phyloP scores from a whole-genome alignment of 352 stramenopile species.

The Elongisporangium anandrum region DNA sequence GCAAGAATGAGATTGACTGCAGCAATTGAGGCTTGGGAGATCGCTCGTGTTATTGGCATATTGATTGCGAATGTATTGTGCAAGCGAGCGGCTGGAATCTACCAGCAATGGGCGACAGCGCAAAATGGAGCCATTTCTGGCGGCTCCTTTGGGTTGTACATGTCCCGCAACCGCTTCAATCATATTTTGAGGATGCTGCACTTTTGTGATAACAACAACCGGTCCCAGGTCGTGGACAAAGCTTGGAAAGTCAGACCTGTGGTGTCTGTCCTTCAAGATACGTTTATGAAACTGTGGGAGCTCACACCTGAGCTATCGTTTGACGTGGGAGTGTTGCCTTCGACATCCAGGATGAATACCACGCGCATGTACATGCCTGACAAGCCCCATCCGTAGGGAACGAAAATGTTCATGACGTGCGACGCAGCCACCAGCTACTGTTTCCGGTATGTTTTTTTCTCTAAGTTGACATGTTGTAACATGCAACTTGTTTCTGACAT shows the following conservation, averaged over 20 bases:
- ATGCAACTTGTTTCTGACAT: not conserved
- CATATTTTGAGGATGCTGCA: not conserved
- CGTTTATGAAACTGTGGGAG: not conserved
- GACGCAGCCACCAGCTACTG: not conserved
- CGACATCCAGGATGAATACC: not conserved
- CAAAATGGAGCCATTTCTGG: not conserved
- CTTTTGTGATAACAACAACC: not conserved
- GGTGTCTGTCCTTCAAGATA: not conserved
- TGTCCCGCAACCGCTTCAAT: not conserved
- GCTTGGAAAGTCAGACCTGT: constrained; percentile 1
- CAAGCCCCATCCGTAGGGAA: constrained; percentile 1
- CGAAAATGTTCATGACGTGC: constrained; percentile 1
- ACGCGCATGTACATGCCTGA: constrained; percentile 1
- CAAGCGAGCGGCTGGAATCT: not conserved
- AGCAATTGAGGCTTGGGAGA: not conserved
- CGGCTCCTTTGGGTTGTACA: not conserved
- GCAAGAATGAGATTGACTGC: too few relatives aligned
- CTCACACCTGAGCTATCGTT: not conserved
- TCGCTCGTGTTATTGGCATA: not conserved
- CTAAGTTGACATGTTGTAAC: not conserved
- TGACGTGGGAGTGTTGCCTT: not conserved
- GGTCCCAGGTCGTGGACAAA: not conserved
- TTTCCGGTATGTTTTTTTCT: not conserved
- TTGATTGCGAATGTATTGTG: not conserved
- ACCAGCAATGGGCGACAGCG: not conserved